A percentile compares a stretch with the other conserved stretches of the same genome.
These are phyloP conservation scores for Astrephomene gubernaculifera DNA, from an alignment of 139 green algal species.

Conservation along the genomic window DNA sequence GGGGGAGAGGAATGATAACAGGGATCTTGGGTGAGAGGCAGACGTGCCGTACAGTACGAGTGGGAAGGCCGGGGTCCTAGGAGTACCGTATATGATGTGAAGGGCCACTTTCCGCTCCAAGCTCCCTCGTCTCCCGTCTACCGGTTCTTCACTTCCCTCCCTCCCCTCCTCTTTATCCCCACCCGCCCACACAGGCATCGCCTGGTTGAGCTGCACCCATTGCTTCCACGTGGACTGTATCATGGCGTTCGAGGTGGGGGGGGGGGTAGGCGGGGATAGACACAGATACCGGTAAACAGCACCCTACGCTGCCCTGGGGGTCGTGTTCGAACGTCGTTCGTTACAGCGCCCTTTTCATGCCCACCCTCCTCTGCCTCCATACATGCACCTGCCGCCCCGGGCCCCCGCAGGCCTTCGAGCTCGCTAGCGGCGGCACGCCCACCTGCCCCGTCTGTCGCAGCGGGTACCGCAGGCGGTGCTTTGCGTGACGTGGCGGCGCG, in stretches of 20 bases:
- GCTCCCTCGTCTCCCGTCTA: no score
- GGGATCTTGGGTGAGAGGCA: no score
- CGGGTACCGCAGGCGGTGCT: conserved; percentile 59
- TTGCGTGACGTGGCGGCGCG: background rate
- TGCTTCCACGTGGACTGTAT: conserved; percentile 77
- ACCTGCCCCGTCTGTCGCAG: conserved; percentile 67
- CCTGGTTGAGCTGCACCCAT: conserved; percentile 78
- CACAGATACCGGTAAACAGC: no score
- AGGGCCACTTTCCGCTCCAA: no score
- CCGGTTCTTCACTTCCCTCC: background rate
- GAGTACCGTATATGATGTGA: no score
- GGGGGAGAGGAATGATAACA: no score
- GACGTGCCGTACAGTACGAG: no score
- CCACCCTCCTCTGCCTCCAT: background rate
- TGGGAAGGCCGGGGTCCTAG: no score
- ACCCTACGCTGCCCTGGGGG: no score
- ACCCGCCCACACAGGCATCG: conserved; percentile 40
- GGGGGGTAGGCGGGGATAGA: background rate
- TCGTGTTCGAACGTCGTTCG: no score
- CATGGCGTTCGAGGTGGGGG: conserved; percentile 62
- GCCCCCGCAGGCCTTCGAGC: conserved; percentile 58
- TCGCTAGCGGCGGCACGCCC: conserved; percentile 43
- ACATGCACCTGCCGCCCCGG: background rate
- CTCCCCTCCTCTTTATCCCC: background rate
- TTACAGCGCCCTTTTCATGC: no score